phyloP scores from a whole-genome alignment of 345 rosid species.

The Hevea brasiliensis region DNA sequence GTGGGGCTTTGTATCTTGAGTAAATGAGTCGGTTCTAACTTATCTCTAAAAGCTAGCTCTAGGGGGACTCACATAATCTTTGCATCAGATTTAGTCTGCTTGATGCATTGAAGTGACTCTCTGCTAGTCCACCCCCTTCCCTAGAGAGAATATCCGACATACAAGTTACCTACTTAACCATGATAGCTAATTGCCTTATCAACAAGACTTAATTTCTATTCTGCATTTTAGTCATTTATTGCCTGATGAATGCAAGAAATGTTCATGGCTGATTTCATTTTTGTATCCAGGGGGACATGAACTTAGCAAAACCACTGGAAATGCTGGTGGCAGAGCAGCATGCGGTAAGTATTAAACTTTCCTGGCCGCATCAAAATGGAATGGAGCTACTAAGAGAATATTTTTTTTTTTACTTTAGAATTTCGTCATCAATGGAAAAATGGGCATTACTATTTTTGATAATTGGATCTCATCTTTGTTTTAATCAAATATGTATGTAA shows the following conservation, averaged over 20 bases:
- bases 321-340: conserved; percentile 89
- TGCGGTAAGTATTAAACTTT: conserved; percentile 49
- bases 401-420: too few relatives aligned
- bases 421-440: background rate
- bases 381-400: too few relatives aligned
- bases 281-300: conserved; percentile 81
- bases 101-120: too few relatives aligned
- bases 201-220: too few relatives aligned
- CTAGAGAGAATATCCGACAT: too few relatives aligned
- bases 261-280: background rate
- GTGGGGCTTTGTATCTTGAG: too few relatives aligned
- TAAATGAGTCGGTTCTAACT: too few relatives aligned
- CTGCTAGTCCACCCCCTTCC: too few relatives aligned
- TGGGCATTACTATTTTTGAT: background rate
- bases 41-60: too few relatives aligned
- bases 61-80: too few relatives aligned
- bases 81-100: too few relatives aligned
- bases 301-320: conserved; percentile 84
- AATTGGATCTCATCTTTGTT: background rate
- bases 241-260: background rate
- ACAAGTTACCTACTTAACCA: too few relatives aligned
- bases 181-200: background rate
- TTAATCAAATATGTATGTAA: background rate
- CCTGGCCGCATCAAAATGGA: background rate
- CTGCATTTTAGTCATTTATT: background rate